These are phyloP conservation scores for Paxillus rubicundulus DNA, from an alignment of 768 basidiomycete genomes.

Conservation along the genomic window DNA sequence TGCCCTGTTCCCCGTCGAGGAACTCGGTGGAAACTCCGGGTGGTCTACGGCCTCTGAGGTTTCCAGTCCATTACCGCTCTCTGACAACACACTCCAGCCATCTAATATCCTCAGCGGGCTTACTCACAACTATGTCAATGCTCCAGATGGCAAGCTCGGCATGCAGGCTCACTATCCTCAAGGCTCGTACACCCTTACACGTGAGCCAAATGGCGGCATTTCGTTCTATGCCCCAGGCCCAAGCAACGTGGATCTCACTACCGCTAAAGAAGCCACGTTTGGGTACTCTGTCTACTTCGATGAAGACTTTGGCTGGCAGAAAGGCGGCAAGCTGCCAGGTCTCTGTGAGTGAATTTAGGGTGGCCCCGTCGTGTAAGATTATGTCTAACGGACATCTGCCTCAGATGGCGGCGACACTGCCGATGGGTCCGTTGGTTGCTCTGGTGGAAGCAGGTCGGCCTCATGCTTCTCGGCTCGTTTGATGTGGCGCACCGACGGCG, in stretches of 20 bases:
- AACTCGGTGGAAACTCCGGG: slow-evolving; percentile 25
- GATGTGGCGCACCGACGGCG: slow-evolving; percentile 64
- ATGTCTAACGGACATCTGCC: slow-evolving; percentile 7
- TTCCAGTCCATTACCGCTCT: slow-evolving; percentile 36
- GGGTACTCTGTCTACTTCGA: slow-evolving; percentile 61
- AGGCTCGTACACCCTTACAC: slow-evolving; percentile 54
- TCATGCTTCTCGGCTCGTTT: slow-evolving; percentile 63
- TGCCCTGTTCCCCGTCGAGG: slow-evolving; percentile 42
- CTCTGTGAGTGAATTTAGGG: slow-evolving; percentile 46
- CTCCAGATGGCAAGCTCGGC: slow-evolving; percentile 50
- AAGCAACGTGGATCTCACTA: slow-evolving; percentile 46
- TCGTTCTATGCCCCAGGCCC: slow-evolving; percentile 73
- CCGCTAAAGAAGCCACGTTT: slow-evolving; percentile 65
- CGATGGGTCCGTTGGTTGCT: slow-evolving; percentile 50
- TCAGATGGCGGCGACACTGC: slow-evolving; percentile 56
- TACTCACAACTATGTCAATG: slow-evolving; percentile 40
- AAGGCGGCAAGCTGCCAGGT: slow-evolving; percentile 73
- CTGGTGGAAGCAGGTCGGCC: slow-evolving; percentile 58
- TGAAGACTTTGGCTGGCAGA: slow-evolving; percentile 59
- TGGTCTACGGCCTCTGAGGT: slow-evolving; percentile 48
- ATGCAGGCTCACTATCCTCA: slow-evolving; percentile 54
- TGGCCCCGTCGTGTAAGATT: background rate
- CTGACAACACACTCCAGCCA: slow-evolving; percentile 46
- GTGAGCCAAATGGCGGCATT: slow-evolving; percentile 53
- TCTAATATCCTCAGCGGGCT: slow-evolving; percentile 37